Base-by-base conservation (phyloP, 352 stramenopile genomes). In the Elongisporangium prolatum region DNA sequence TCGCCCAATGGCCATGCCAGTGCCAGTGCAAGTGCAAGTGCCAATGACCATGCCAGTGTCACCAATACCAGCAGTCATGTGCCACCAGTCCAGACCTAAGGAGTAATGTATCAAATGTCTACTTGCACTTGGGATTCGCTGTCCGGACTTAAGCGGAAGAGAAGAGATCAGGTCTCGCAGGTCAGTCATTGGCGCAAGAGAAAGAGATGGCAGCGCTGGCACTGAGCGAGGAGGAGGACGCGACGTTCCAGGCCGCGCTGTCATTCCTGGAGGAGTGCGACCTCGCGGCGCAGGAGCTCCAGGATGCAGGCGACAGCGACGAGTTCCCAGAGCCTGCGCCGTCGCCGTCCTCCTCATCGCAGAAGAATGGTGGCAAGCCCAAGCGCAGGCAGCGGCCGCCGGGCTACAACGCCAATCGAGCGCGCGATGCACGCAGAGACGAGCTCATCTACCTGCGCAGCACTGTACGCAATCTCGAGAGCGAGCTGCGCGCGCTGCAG, bases 211-310 rank as follows among this genome's bases (percentile, higher is more conserved):
- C 34, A 13, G 7, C 28, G 5, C 4, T 44, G 34, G 34, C 11
- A 3, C 34, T 44, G 34, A 17, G 11, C 34, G 34, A 44, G 7
- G 34, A 44, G 10, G 34, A 44, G 20, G 21, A 50, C 47, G 56
- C 55, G 37, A 38, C 62, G 60, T 62, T 84, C 50, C 56, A 77
- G 64, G 71, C 71, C 50, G 72, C 74, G 52, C 52, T 72, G 13
- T 74, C 71, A n/a, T 80, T 77, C 54, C 64, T 79, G 22, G 61
- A 53, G 22, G 61, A 80, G 37, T 80, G 63, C 52, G 71, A 84
- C 57, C 25, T 54, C 44, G 61, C 55, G 14, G 54, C 44, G 40
- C 55, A 53, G 40, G 54, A 52, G 57, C 57, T 54, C 54, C 40
- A 52, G 44, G 48, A 20, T 24, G 4, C 54, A 60, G 54, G 55